Evolutionary conservation across 1,284 basidiomycete species (phyloP).

Genomic region (Leccinum variabile): DNA sequence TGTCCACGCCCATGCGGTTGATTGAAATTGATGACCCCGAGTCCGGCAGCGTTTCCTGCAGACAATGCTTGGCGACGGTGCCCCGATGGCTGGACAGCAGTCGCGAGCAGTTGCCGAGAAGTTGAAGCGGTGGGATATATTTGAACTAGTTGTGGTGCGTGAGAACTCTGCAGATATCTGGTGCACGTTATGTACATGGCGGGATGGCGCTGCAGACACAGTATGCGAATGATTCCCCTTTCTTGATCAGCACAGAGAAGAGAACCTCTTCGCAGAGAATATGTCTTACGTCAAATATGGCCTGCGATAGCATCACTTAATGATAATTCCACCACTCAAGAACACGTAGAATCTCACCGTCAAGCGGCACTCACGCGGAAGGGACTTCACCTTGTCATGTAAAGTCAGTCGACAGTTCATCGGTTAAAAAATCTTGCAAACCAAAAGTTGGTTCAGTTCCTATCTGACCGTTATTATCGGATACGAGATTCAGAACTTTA

Average conservation of each 20-base stretch:
- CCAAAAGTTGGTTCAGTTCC: constrained; percentile 64
- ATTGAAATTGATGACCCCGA: constrained; percentile 1
- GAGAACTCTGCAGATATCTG: constrained; percentile 11
- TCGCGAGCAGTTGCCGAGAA: constrained; percentile 1
- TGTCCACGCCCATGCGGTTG: constrained; percentile 24
- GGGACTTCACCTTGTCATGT: constrained; percentile 47
- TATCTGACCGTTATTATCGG: constrained; percentile 27
- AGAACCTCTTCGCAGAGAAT: neutral
- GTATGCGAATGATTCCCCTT: constrained; percentile 9
- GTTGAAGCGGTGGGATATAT: constrained; percentile 5
- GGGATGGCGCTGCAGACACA: constrained; percentile 22
- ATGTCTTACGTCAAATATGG: constrained; percentile 62
- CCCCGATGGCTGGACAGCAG: constrained; percentile 10
- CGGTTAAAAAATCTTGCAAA: constrained; percentile 25
- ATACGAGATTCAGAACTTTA: neutral
- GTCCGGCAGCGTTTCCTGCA: constrained; percentile 14
- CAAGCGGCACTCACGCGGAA: constrained; percentile 64
- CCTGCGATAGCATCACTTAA: constrained; percentile 40
- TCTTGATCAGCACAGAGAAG: constrained; percentile 1
- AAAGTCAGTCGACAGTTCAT: constrained; percentile 3
- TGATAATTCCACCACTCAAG: neutral
- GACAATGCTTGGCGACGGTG: constrained; percentile 28
- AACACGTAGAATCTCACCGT: constrained; percentile 51
- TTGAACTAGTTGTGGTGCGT: neutral
- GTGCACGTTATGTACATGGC: constrained; percentile 32